These are phyloP conservation scores for Cystoderma amianthinum DNA, from an alignment of 768 basidiomycete species.

Conservation along the genomic window DNA sequence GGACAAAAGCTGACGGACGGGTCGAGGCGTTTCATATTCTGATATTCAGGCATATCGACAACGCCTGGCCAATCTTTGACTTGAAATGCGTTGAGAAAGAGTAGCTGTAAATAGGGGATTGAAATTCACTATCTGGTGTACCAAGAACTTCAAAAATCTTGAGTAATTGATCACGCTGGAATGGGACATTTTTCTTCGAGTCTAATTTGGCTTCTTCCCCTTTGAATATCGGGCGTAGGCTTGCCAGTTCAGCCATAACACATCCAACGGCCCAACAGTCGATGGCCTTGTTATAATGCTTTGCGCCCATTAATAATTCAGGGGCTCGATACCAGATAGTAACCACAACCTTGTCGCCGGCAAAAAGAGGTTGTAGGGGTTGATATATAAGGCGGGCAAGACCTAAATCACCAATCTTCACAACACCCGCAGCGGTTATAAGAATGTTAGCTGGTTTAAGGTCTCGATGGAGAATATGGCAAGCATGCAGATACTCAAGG, in stretches of 20 bases:
- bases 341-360: conserved; percentile 97
- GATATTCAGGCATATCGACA: conserved; percentile 82
- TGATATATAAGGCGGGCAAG: conserved; percentile 88
- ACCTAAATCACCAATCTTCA: conserved; percentile 98
- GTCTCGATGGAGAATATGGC: conserved; percentile 94
- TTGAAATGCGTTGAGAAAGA: conserved; percentile 18
- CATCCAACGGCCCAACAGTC: conserved; percentile 99
- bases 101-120: background rate
- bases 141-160: conserved; percentile 97
- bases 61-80: conserved; percentile 87
- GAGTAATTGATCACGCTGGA: conserved; percentile 90
- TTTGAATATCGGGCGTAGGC: conserved; percentile 94
- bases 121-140: conserved; percentile 67
- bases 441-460: conserved; percentile 99
- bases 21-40: conserved; percentile 75
- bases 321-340: conserved; percentile 99
- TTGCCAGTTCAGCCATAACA: conserved; percentile 93
- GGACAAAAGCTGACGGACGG: conserved; percentile 32
- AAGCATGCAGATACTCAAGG: conserved; percentile 88
- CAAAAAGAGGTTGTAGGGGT: conserved; percentile 86
- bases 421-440: conserved; percentile 79
- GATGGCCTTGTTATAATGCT: conserved; percentile 95
- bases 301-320: conserved; percentile 91
- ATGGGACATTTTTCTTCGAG: conserved; percentile 94
- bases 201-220: conserved; percentile 98